Conservation (phyloP, 805 yeast species). For the Wickerhamiella bombiphila region DNA sequence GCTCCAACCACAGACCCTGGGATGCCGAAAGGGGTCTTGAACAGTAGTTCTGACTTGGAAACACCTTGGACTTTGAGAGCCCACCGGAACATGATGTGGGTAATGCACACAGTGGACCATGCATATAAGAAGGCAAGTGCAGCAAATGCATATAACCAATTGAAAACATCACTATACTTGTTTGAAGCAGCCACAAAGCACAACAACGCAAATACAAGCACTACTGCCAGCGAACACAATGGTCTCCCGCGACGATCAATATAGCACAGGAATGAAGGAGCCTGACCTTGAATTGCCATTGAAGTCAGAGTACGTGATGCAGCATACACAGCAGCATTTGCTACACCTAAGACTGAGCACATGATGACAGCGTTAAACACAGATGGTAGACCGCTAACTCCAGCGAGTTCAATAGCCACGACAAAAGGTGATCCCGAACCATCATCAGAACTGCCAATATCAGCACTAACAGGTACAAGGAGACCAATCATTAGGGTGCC, state of each 20-base stretch:
- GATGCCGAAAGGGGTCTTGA: constrained; percentile 52
- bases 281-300: constrained; percentile 48
- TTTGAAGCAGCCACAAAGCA: constrained; percentile 49
- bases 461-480: constrained; percentile 48
- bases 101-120: constrained; percentile 14
- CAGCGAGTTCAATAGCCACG: constrained; percentile 57
- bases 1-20: constrained; percentile 54
- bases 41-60: constrained; percentile 50
- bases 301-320: constrained; percentile 54
- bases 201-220: constrained; percentile 36
- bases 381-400: constrained; percentile 53
- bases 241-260: constrained; percentile 73
- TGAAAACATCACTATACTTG: constrained; percentile 16
- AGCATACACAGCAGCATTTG: constrained; percentile 56
- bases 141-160: constrained; percentile 19
- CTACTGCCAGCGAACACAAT: constrained; percentile 39
- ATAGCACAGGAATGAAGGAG: constrained; percentile 46
- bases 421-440: constrained; percentile 68
- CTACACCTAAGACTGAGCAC: constrained; percentile 65
- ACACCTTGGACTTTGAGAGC: constrained; percentile 53
- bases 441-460: constrained; percentile 32
- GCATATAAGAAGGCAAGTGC: constrained; percentile 18
- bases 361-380: constrained; percentile 66
- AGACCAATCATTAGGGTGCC: constrained; percentile 51
- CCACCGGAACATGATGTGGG: constrained; percentile 32